These are phyloP conservation scores for Harringtonia lauricola DNA, from an alignment of 2,329 filamentous ascomycete genomes.

Conservation along the genomic window DNA sequence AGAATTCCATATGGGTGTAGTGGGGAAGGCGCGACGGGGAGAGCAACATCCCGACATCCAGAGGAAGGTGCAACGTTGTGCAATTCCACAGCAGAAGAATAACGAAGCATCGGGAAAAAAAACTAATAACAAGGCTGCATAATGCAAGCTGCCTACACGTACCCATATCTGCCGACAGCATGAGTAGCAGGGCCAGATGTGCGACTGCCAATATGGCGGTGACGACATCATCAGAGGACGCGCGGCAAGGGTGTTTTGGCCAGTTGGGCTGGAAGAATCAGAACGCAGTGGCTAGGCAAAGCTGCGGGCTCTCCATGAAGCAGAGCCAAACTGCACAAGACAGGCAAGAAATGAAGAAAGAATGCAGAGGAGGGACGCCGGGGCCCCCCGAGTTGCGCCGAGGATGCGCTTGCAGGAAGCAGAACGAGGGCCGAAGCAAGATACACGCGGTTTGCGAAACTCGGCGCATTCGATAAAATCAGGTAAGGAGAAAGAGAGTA, in stretches of 20 bases:
- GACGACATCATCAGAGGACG: slow-evolving; percentile 1
- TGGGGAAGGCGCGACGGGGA: not conserved
- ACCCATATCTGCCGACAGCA: slow-evolving; percentile 22
- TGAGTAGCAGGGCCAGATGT: slow-evolving; percentile 19
- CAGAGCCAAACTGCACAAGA: too few species aligned
- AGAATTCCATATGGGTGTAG: too few species aligned
- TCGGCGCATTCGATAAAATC: too few species aligned
- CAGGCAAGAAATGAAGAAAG: too few species aligned
- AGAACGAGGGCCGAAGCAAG: too few species aligned
- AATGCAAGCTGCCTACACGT: slow-evolving; percentile 4
- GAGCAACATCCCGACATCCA: not conserved
- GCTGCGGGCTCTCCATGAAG: too few species aligned
- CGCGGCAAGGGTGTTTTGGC: not conserved
- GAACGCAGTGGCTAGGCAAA: too few species aligned
- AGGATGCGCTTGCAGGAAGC: too few species aligned
- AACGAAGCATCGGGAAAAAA: not conserved
- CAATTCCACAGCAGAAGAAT: not conserved
- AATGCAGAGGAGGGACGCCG: too few species aligned
- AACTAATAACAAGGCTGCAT: not conserved
- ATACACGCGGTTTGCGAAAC: too few species aligned
- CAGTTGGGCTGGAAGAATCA: not conserved
- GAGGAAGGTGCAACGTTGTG: not conserved
- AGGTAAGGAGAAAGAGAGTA: too few species aligned
- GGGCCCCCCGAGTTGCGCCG: too few species aligned
- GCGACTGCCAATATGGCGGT: slow-evolving; percentile 6